Base-by-base conservation (phyloP, 2,329 filamentous ascomycete species). In the Boeremia exigua region DNA sequence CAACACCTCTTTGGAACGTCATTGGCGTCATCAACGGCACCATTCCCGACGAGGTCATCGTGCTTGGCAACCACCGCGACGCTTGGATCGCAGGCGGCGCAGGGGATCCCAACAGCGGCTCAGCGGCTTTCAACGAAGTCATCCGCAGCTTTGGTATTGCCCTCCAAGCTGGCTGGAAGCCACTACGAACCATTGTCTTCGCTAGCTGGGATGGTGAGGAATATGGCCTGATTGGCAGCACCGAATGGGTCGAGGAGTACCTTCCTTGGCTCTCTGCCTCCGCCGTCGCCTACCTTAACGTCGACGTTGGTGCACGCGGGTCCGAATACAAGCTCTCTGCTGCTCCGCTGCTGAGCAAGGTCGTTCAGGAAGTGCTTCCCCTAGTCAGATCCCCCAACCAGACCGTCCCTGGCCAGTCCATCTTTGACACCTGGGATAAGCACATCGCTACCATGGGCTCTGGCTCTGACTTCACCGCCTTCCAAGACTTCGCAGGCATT, bases 191-290 rank as follows among this genome's bases (percentile, higher is more conserved):
- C 0, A 91, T 98, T 53, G 91, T 97, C 36, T 94, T 97, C 70
- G 92, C 90, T 0, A 79, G 79, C 52, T 88, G 86, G 86, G 81
- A 84, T 38, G 85, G 85, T 3, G 85, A 86, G 76, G 92, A 96
- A 75, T 96, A 96, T 63, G 91, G 90, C 0, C 82, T 96, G 5
- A 76, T 96, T 12, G 93, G 93, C 4, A 92, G 88, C 48, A 96
- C 93, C 0, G 93, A 96, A 71, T 96, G 92, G 92, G 91, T 96
- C 0, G 92, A 96, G 71, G 91, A 96, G 63, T 91, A 91, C 66
- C 77, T 96, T 0, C 88, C 90, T 0, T 96, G 92, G 92, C 83
- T 96, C 11, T 82, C 83, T 2, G 81, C 82, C 4, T 82, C 89
- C 36, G 89, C 87, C 53, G 84, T 96, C 14, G 91, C 91, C 9